These are phyloP conservation scores for Mycena pura DNA, from an alignment of 768 basidiomycete genomes.

Conservation along the genomic window DNA sequence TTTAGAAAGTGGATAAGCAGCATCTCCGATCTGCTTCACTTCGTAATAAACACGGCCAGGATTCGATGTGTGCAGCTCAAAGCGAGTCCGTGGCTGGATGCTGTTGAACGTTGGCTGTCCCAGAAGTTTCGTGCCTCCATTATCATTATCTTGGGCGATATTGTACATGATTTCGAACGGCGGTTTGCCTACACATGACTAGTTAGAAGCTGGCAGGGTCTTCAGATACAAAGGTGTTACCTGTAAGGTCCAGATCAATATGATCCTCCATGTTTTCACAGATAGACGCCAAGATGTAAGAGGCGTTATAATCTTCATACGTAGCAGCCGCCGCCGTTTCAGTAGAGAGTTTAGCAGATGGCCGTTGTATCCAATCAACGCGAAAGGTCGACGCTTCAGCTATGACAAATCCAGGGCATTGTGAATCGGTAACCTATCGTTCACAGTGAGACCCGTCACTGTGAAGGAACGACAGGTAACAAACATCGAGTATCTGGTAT, in stretches of 20 bases:
- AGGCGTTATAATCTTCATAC: constrained; percentile 71
- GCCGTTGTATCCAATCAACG: constrained; percentile 83
- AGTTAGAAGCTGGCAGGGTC: too few species aligned
- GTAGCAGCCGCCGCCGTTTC: constrained; percentile 53
- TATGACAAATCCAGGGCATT: constrained; percentile 81
- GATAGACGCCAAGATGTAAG: constrained; percentile 75
- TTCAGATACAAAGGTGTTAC: constrained; percentile 46
- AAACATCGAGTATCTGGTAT: constrained; percentile 76
- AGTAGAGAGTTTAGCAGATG: constrained; percentile 71
- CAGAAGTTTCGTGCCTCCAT: constrained; percentile 71
- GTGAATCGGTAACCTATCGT: constrained; percentile 76
- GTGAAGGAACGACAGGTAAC: constrained; percentile 27
- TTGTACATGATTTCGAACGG: constrained; percentile 95
- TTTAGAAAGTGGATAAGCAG: constrained; percentile 79
- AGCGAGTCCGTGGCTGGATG: constrained; percentile 78
- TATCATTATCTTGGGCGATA: constrained; percentile 71
- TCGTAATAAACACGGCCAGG: constrained; percentile 89
- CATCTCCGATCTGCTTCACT: constrained; percentile 87
- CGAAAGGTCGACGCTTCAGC: constrained; percentile 65
- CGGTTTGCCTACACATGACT: constrained; percentile 65
- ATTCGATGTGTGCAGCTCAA: constrained; percentile 80
- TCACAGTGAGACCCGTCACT: constrained; percentile 23
- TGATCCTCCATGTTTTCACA: constrained; percentile 85
- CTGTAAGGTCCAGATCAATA: constrained; percentile 83
- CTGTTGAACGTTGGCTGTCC: constrained; percentile 86